These are phyloP conservation scores for Scedosporium apiospermum DNA, from an alignment of 2,329 filamentous ascomycete species.

Conservation along the genomic window DNA sequence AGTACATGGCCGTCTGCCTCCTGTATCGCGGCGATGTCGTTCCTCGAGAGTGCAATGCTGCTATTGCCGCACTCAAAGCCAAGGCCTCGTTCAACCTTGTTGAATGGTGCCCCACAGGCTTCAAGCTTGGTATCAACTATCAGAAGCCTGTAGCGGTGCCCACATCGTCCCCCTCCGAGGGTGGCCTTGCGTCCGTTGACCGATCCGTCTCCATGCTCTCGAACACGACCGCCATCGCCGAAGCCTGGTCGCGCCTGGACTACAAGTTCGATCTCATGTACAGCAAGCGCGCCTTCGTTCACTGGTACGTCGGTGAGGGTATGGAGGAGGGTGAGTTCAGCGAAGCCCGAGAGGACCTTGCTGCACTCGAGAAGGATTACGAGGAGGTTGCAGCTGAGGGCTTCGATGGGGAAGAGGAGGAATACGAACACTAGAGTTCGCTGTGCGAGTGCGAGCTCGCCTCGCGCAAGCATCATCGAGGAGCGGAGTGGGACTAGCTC, in stretches of 20 bases:
- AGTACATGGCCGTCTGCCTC: slow-evolving; percentile 67
- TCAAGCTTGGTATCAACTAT: slow-evolving; percentile 71
- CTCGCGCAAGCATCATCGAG: not conserved
- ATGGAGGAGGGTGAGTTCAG: slow-evolving; percentile 91
- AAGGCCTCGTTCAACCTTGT: slow-evolving; percentile 65
- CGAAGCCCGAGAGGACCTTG: slow-evolving; percentile 77
- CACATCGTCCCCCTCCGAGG: slow-evolving; percentile 38
- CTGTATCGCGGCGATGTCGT: slow-evolving; percentile 65
- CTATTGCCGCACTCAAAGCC: slow-evolving; percentile 58
- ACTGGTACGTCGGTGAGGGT: slow-evolving; percentile 79
- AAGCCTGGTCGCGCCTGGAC: slow-evolving; percentile 64
- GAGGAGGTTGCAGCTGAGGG: slow-evolving; percentile 76
- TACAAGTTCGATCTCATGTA: slow-evolving; percentile 74
- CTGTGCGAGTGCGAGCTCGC: not conserved
- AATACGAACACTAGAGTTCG: slow-evolving; percentile 65
- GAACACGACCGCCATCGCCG: slow-evolving; percentile 66
- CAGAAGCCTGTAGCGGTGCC: slow-evolving; percentile 56
- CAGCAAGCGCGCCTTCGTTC: slow-evolving; percentile 66
- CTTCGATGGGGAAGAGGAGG: slow-evolving; percentile 51
- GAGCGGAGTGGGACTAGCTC: not conserved
- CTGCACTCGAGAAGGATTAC: slow-evolving; percentile 78
- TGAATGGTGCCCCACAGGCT: slow-evolving; percentile 67
- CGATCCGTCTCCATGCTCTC: slow-evolving; percentile 62
- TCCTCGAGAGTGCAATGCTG: slow-evolving; percentile 58
- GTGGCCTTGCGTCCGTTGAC: slow-evolving; percentile 52